A percentile compares a stretch with the other conserved stretches of the same genome.
These are phyloP conservation scores for Amoeboaphelidium protococcarum DNA, from an alignment of 371 early-diverging fungal genomes.

Conservation along the genomic window DNA sequence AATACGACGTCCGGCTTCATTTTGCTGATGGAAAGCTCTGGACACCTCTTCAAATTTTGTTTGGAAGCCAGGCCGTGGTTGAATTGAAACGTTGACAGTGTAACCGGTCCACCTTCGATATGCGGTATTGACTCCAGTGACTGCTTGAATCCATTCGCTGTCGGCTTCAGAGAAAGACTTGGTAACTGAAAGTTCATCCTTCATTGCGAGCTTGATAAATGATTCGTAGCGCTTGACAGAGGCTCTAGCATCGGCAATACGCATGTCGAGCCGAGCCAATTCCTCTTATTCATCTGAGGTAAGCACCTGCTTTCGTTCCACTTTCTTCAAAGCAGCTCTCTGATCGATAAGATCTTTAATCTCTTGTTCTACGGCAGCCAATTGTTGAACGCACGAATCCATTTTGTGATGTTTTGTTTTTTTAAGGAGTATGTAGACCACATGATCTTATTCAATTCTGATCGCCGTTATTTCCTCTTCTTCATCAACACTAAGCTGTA, in stretches of 20 bases:
- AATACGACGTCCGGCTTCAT: conserved; percentile 6
- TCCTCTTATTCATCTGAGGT: conserved; percentile 4
- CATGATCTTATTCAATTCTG: no score
- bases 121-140: conserved; percentile 5
- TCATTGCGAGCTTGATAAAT: conserved; percentile 1
- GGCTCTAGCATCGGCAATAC: conserved; percentile 1
- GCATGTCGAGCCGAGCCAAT: conserved; percentile 3
- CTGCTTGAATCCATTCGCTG: conserved; percentile 8
- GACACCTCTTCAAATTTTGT: conserved; percentile 2
- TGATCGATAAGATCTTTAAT: conserved; percentile 3
- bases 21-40: conserved; percentile 5
- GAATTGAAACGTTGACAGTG: conserved; percentile 1
- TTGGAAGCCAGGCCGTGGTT: conserved; percentile 3
- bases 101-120: conserved; percentile 4
- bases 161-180: conserved; percentile 7
- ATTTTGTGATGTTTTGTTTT: no score
- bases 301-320: conserved; percentile 1
- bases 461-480: no score
- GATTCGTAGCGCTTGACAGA: conserved; percentile 3
- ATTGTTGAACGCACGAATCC: conserved; percentile 2
- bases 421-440: no score
- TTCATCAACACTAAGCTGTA: no score
- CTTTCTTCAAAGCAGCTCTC: conserved; percentile 4
- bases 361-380: conserved; percentile 1
- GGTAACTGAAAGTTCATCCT: conserved; percentile 4